phyloP scores from a whole-genome alignment of 2,329 filamentous ascomycete genomes.

The Pyricularia grisea region DNA sequence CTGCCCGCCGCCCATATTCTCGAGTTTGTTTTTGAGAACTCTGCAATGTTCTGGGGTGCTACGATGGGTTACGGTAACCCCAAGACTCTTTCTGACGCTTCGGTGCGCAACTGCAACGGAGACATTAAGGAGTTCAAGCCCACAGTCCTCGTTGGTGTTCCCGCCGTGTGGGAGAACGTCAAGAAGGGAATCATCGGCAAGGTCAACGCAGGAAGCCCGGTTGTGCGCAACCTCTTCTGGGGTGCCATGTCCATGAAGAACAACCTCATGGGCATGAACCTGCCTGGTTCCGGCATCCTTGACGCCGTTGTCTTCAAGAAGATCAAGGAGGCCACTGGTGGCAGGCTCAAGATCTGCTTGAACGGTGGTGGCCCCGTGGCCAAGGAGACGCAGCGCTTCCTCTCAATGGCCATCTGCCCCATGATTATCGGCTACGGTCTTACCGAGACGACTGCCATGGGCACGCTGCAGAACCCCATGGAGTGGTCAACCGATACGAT shows the following conservation, averaged over 20 bases:
- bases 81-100: constrained; percentile 72
- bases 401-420: constrained; percentile 79
- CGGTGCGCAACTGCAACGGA: constrained; percentile 76
- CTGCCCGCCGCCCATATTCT: constrained; percentile 82
- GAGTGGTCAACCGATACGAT: constrained; percentile 69
- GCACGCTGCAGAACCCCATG: constrained; percentile 63
- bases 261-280: constrained; percentile 38
- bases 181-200: constrained; percentile 83
- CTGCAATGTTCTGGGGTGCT: constrained; percentile 73
- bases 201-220: constrained; percentile 56
- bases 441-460: constrained; percentile 76
- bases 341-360: constrained; percentile 69
- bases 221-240: constrained; percentile 70
- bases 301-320: constrained; percentile 84
- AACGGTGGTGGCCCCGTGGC: constrained; percentile 80
- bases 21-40: constrained; percentile 85
- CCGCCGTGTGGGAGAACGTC: constrained; percentile 82
- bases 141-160: constrained; percentile 76
- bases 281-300: constrained; percentile 59
- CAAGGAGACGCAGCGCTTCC: constrained; percentile 78
- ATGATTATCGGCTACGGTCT: constrained; percentile 87
- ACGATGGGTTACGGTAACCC: constrained; percentile 87
- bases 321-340: constrained; percentile 82
- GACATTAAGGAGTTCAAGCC: constrained; percentile 82
- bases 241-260: constrained; percentile 44